A percentile compares a stretch with the other conserved stretches of the same genome.
Conservation (phyloP, 108 stramenopile species). For the Parietichytrium sp. region DNA sequence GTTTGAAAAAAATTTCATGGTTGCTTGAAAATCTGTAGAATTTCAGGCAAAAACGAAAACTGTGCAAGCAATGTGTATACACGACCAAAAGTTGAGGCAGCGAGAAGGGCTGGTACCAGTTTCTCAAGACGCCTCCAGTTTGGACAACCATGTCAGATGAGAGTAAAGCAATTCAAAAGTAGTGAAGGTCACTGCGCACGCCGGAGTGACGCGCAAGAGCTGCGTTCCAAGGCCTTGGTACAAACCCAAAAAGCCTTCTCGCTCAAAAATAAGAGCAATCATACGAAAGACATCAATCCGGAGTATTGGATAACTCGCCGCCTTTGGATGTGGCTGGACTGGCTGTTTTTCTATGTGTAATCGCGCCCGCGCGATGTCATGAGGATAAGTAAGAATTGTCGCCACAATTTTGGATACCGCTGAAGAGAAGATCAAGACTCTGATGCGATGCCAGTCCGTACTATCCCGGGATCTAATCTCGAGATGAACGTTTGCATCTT, state of each 20-base stretch:
- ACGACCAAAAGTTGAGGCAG: too few relatives aligned
- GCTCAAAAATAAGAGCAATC: neutral
- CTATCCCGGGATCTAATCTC: too few relatives aligned
- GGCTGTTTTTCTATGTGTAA: neutral
- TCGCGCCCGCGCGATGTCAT: conserved; percentile 28
- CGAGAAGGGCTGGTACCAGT: too few relatives aligned
- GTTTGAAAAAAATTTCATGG: too few relatives aligned
- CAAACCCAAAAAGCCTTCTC: conserved; percentile 16
- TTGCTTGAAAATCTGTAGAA: too few relatives aligned
- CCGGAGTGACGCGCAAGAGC: conserved; percentile 4
- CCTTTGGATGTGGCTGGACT: neutral
- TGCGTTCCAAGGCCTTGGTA: conserved; percentile 20
- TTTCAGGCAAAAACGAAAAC: too few relatives aligned
- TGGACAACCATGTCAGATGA: too few relatives aligned
- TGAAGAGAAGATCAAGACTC: neutral
- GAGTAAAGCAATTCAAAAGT: neutral
- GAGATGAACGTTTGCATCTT: too few relatives aligned
- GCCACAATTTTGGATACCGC: conserved; percentile 19
- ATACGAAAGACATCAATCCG: conserved; percentile 3
- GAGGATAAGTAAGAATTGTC: neutral
- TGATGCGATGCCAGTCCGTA: neutral
- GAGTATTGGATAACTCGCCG: neutral
- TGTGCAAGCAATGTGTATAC: too few relatives aligned
- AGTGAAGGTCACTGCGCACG: conserved; percentile 12
- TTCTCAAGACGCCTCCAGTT: too few relatives aligned